Evolutionary conservation across 108 stramenopile species (phyloP).

Genomic region (Fragilaria radians): DNA sequence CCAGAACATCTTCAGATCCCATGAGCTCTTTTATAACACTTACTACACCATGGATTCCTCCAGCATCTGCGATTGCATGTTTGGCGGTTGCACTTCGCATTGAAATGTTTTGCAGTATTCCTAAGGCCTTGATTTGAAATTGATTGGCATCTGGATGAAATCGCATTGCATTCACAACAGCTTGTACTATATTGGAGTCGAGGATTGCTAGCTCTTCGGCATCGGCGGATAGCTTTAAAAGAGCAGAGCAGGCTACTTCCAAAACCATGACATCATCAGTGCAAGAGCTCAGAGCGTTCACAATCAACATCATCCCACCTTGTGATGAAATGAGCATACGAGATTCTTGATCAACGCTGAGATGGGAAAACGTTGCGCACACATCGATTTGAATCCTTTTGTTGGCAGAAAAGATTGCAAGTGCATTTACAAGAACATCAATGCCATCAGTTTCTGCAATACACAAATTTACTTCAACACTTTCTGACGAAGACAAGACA

Average conservation of each 20-base stretch:
- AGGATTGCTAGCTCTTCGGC: constrained; percentile 18
- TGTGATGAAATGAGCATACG: constrained; percentile 28
- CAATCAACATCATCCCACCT: constrained; percentile 28
- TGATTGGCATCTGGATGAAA: constrained; percentile 4
- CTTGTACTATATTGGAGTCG: constrained; percentile 17
- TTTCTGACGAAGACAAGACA: constrained; percentile 27
- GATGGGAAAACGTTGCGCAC: constrained; percentile 19
- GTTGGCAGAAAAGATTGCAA: constrained; percentile 20
- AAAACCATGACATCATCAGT: constrained; percentile 12
- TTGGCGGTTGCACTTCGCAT: constrained; percentile 29
- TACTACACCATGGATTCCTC: constrained; percentile 23
- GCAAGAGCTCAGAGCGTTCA: constrained; percentile 19
- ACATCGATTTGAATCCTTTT: constrained; percentile 14
- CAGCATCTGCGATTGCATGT: constrained; percentile 19
- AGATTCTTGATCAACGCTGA: constrained; percentile 32
- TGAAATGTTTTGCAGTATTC: constrained; percentile 32
- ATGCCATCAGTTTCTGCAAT: constrained; percentile 39
- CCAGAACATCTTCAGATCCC: constrained; percentile 21
- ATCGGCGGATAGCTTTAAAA: constrained; percentile 27
- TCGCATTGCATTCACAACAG: constrained; percentile 19
- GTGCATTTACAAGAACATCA: constrained; percentile 28
- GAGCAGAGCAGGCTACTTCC: constrained; percentile 15
- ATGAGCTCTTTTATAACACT: constrained; percentile 25
- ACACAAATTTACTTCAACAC: constrained; percentile 31
- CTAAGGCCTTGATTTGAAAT: constrained; percentile 23